phyloP scores from a whole-genome alignment of 805 yeast genomes.

The Priceomyces haplophilus region DNA sequence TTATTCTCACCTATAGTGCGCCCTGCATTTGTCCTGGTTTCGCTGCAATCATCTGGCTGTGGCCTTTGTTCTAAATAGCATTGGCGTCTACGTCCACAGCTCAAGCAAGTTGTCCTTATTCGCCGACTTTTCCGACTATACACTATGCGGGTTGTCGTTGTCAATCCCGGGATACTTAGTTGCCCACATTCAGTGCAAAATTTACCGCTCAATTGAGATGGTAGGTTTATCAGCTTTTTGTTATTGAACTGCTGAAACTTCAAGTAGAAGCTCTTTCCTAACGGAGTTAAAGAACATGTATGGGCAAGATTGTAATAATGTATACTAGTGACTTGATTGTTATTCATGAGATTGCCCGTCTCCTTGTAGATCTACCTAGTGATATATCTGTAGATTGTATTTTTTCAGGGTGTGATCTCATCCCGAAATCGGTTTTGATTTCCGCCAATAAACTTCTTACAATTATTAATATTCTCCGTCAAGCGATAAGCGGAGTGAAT shows the following conservation, averaged over 20 bases:
- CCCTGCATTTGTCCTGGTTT: not conserved
- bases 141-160: conserved; percentile 19
- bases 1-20: conserved; percentile 1
- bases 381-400: not conserved
- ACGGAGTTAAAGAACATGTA: conserved; percentile 21
- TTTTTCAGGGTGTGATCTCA: not conserved
- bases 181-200: conserved; percentile 33
- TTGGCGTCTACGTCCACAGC: conserved; percentile 5
- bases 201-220: conserved; percentile 22
- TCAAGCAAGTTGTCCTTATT: conserved; percentile 9
- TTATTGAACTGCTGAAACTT: conserved; percentile 18
- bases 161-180: conserved; percentile 34
- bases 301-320: conserved; percentile 33
- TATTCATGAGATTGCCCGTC: conserved; percentile 6
- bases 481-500: conserved; percentile 8
- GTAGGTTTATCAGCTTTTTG: conserved; percentile 26
- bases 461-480: conserved; percentile 5
- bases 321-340: conserved; percentile 19
- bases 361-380: not conserved
- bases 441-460: conserved; percentile 3
- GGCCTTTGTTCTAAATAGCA: not conserved
- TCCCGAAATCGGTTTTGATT: conserved; percentile 9
- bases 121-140: conserved; percentile 13
- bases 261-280: conserved; percentile 23
- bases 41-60: not conserved